These are phyloP conservation scores for Phytopythium boreale DNA, from an alignment of 352 stramenopile genomes.

Conservation along the genomic window DNA sequence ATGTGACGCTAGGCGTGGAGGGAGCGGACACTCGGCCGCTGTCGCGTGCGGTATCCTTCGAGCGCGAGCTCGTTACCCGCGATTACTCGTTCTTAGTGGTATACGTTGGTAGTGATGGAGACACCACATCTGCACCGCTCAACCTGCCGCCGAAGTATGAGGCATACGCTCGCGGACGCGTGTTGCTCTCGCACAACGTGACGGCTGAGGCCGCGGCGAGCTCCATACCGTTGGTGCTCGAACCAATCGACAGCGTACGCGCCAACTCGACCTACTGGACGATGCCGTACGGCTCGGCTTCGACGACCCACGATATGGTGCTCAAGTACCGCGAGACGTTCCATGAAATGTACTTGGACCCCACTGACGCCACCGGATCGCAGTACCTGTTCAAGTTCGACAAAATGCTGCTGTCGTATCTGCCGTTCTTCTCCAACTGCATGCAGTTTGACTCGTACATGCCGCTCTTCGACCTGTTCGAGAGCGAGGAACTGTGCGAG, in stretches of 20 bases:
- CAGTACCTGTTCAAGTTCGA: constrained; percentile 78
- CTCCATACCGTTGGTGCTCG: constrained; percentile 72
- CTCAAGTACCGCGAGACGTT: constrained; percentile 96
- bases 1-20: constrained; percentile 63
- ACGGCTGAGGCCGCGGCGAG: constrained; percentile 31
- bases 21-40: constrained; percentile 59
- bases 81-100: constrained; percentile 91
- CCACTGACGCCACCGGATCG: constrained; percentile 28
- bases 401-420: constrained; percentile 90
- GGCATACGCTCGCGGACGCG: constrained; percentile 90
- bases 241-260: constrained; percentile 58
- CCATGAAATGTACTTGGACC: constrained; percentile 81
- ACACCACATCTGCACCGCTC: constrained; percentile 76
- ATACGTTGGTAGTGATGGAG: constrained; percentile 65
- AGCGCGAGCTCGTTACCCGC: constrained; percentile 63
- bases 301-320: constrained; percentile 84
- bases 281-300: constrained; percentile 66
- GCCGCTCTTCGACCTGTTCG: constrained; percentile 90
- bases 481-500: constrained; percentile 84
- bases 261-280: constrained; percentile 59
- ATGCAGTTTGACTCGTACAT: constrained; percentile 96
- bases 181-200: constrained; percentile 93
- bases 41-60: constrained; percentile 83
- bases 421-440: constrained; percentile 97
- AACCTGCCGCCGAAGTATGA: constrained; percentile 95